These are phyloP conservation scores for Euphorbia lathyris DNA, from an alignment of 345 rosid species.

Conservation along the genomic window DNA sequence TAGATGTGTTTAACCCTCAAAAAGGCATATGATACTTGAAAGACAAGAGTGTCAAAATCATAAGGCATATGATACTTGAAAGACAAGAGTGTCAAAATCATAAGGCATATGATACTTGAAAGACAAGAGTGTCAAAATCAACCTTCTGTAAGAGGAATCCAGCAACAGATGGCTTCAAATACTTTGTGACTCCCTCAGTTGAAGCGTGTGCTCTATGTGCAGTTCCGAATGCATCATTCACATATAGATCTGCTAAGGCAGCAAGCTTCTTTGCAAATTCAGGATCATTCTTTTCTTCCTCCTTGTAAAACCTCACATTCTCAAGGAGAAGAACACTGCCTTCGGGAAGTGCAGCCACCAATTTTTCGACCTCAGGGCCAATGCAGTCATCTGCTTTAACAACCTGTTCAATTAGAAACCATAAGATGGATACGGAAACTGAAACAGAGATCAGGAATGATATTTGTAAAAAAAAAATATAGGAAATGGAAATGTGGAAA, in stretches of 20 bases:
- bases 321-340: slow-evolving; percentile 92
- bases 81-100: slow-evolving; percentile 1
- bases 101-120: neutral
- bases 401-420: slow-evolving; percentile 17
- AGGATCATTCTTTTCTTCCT: slow-evolving; percentile 94
- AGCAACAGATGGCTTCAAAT: slow-evolving; percentile 87
- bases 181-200: slow-evolving; percentile 85
- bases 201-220: slow-evolving; percentile 97
- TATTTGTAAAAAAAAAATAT: too few relatives aligned
- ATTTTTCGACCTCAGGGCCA: slow-evolving; percentile 83
- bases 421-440: neutral
- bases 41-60: too few relatives aligned
- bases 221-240: slow-evolving; percentile 90
- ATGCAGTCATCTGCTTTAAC: slow-evolving; percentile 83
- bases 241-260: slow-evolving; percentile 76
- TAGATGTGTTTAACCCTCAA: too few relatives aligned
- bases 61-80: too few relatives aligned
- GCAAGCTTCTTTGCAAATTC: slow-evolving; percentile 95
- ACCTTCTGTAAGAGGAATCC: slow-evolving; percentile 98
- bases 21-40: too few relatives aligned
- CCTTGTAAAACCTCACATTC: slow-evolving; percentile 88
- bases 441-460: too few relatives aligned
- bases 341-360: slow-evolving; percentile 77
- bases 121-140: neutral
- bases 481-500: too few relatives aligned